Evolutionary conservation across 495 filamentous ascomycete species (phyloP).

Genomic region (Aspergillus nanangensis): DNA sequence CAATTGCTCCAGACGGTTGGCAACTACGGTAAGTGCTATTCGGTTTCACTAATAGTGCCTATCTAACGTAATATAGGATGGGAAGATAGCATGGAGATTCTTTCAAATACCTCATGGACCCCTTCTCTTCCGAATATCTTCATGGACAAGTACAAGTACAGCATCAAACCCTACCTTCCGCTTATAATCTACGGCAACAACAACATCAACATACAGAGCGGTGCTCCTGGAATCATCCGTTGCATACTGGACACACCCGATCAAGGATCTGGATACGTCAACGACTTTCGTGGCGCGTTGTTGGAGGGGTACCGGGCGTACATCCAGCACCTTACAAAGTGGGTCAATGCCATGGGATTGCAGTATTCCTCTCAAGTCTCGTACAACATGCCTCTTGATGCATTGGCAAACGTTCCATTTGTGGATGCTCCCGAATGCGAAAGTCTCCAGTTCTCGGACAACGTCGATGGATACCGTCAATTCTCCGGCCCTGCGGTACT

Average conservation of each 20-base stretch:
- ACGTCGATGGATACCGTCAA: constrained; percentile 42
- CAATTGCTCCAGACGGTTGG: constrained; percentile 31
- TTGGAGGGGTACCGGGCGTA: constrained; percentile 32
- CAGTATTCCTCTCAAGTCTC: constrained; percentile 41
- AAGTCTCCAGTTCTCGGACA: constrained; percentile 33
- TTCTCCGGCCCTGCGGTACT: constrained; percentile 41
- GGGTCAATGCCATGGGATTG: constrained; percentile 29
- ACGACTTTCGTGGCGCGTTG: constrained; percentile 29
- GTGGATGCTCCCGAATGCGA: constrained; percentile 46
- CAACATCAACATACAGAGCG: constrained; percentile 19
- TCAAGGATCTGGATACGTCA: constrained; percentile 20
- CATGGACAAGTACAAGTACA: constrained; percentile 27
- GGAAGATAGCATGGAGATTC: constrained; percentile 49
- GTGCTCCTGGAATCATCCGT: constrained; percentile 13
- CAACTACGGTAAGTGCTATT: constrained; percentile 40
- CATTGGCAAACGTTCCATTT: constrained; percentile 34
- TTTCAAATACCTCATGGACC: constrained; percentile 39
- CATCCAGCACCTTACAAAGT: constrained; percentile 24
- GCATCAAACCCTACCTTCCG: constrained; percentile 18
- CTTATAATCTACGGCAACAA: constrained; percentile 21
- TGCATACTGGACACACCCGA: constrained; percentile 21
- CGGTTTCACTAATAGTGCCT: too few species aligned
- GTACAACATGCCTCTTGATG: constrained; percentile 47
- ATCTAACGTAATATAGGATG: constrained; percentile 36
- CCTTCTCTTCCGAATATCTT: constrained; percentile 37